Conservation (phyloP, 768 basidiomycete genomes). For the Xerocomus potaroensis region DNA sequence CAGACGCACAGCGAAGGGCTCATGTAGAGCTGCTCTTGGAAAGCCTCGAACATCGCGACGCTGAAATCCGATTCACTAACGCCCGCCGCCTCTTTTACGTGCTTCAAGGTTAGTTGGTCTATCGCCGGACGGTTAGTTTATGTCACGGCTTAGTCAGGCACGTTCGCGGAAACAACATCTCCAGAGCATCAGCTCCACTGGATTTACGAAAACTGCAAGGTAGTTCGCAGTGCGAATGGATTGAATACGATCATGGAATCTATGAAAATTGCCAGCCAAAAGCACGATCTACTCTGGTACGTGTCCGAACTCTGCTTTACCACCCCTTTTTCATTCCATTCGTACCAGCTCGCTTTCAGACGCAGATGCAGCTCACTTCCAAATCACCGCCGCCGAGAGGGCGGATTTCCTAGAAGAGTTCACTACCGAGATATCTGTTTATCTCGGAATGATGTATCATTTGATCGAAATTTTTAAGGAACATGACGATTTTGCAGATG, state of each 20-base stretch:
- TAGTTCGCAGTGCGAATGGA: constrained; percentile 80
- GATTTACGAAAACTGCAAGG: constrained; percentile 91
- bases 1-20: constrained; percentile 56
- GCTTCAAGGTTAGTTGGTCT: constrained; percentile 66
- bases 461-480: constrained; percentile 90
- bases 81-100: constrained; percentile 87
- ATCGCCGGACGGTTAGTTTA: constrained; percentile 6
- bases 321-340: constrained; percentile 4
- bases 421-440: constrained; percentile 88
- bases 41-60: constrained; percentile 81
- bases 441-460: constrained; percentile 93
- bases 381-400: constrained; percentile 65
- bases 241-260: constrained; percentile 79
- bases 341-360: constrained; percentile 67
- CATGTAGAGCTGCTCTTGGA: constrained; percentile 81
- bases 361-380: constrained; percentile 65
- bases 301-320: constrained; percentile 2
- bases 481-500: constrained; percentile 93
- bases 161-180: constrained; percentile 86
- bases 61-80: constrained; percentile 80
- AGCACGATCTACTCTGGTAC: constrained; percentile 81
- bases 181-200: constrained; percentile 94
- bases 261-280: constrained; percentile 83
- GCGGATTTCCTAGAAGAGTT: constrained; percentile 85
- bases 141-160: constrained; percentile 45